phyloP scores from a whole-genome alignment of 345 rosid genomes.

The Linum trigynum region DNA sequence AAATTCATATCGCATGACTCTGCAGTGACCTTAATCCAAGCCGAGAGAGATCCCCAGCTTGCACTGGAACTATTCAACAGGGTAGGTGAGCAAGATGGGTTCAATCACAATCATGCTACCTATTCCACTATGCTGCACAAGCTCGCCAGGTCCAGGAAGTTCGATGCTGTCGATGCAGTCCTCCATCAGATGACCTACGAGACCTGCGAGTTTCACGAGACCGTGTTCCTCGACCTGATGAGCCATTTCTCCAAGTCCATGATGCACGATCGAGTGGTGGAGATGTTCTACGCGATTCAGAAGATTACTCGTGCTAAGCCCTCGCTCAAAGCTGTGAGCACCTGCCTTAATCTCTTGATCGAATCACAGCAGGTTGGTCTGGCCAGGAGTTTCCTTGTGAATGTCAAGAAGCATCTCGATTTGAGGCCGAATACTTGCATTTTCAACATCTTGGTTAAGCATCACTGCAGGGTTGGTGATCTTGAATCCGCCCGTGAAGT shows the following conservation, averaged over 20 bases:
- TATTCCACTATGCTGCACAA: constrained; percentile 57
- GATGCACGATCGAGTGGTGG: constrained; percentile 48
- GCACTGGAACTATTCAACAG: constrained; percentile 66
- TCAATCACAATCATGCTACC: constrained; percentile 75
- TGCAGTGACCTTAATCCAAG: constrained; percentile 57
- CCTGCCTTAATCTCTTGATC: constrained; percentile 72
- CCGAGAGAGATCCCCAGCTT: constrained; percentile 58
- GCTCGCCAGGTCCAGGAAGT: constrained; percentile 59
- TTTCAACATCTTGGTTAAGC: constrained; percentile 76
- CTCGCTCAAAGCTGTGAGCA: constrained; percentile 68
- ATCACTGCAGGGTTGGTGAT: constrained; percentile 64
- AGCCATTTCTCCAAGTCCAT: constrained; percentile 48
- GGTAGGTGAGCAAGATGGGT: constrained; percentile 60
- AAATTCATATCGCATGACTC: constrained; percentile 55
- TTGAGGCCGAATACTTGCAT: constrained; percentile 78
- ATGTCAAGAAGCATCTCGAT: constrained; percentile 32
- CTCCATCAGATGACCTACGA: constrained; percentile 72
- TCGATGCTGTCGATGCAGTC: constrained; percentile 63
- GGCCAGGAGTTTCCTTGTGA: constrained; percentile 42
- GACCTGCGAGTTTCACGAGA: constrained; percentile 77
- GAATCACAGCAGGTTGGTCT: constrained; percentile 53
- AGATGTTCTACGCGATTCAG: constrained; percentile 60
- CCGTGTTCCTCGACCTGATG: constrained; percentile 66
- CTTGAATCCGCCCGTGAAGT: constrained; percentile 52
- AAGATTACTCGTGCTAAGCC: constrained; percentile 66